Evolutionary conservation across 148 eudicot species (phyloP).

Genomic region (Rhododendron ferrugineum): DNA sequence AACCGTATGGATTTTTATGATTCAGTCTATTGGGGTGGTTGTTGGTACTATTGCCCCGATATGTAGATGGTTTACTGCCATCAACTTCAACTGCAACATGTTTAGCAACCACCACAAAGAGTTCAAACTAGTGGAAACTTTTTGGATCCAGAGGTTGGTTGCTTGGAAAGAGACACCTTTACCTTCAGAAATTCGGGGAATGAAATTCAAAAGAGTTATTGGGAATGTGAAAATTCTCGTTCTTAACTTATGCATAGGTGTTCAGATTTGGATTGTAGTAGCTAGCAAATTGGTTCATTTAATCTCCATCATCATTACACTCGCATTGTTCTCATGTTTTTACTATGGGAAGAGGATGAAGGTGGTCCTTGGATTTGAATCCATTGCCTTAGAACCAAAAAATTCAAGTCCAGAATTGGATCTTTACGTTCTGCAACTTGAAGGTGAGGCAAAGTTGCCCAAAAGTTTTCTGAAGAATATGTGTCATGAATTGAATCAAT

Average conservation of each 20-base stretch:
- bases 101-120: neutral
- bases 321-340: neutral
- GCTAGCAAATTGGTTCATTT: slow-evolving; percentile 12
- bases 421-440: slow-evolving; percentile 1
- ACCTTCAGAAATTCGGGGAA: neutral
- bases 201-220: neutral
- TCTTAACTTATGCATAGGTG: slow-evolving; percentile 6
- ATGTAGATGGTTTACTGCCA: slow-evolving; percentile 18
- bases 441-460: slow-evolving; percentile 4
- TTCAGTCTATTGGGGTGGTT: slow-evolving; percentile 18
- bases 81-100: neutral
- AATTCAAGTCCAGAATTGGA: neutral
- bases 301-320: neutral
- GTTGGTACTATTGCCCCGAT: slow-evolving; percentile 22
- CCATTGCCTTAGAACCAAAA: neutral
- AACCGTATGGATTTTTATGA: neutral
- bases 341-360: neutral
- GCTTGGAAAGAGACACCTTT: slow-evolving; percentile 19
- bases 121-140: slow-evolving; percentile 14
- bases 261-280: slow-evolving; percentile 15
- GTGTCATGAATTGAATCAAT: neutral
- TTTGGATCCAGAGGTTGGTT: slow-evolving; percentile 21
- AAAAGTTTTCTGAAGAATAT: neutral
- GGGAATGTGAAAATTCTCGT: neutral
- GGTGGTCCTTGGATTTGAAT: neutral